Percentiles rank a stretch among this genome's conserved stretches.
Evolutionary conservation across 208 protist genomes (phyloP).

Genomic region (Leishmania gerbilli): DNA sequence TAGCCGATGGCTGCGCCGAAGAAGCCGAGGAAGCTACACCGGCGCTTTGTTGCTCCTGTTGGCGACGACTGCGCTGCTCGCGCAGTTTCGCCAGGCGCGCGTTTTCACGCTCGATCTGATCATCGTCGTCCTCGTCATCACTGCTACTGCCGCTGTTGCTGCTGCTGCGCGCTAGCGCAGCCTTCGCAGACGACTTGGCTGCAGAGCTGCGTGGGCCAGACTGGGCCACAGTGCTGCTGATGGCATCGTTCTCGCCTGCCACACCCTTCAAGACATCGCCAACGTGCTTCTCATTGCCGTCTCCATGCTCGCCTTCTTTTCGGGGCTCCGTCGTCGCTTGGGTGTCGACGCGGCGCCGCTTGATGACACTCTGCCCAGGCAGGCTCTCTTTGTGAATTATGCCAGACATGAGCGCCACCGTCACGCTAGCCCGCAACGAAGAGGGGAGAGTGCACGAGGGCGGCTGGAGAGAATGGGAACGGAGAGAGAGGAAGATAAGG

Average conservation of each 20-base stretch:
- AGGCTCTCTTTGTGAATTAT: conserved; percentile 75
- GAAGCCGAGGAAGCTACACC: background rate
- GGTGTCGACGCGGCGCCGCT: conserved; percentile 50
- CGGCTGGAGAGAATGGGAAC: background rate
- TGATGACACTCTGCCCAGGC: conserved; percentile 53
- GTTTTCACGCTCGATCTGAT: conserved; percentile 53
- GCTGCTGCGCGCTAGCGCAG: background rate
- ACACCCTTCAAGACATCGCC: background rate
- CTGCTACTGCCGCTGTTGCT: conserved; percentile 27
- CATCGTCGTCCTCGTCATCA: conserved; percentile 49
- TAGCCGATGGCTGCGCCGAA: background rate
- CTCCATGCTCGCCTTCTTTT: background rate
- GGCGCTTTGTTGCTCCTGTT: conserved; percentile 11
- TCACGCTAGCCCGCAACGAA: background rate
- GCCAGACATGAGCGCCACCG: conserved; percentile 17
- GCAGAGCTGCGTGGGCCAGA: background rate
- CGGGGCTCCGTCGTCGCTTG: background rate
- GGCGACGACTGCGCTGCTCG: conserved; percentile 27
- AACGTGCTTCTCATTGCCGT: background rate
- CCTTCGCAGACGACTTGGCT: background rate
- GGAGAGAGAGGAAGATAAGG: background rate
- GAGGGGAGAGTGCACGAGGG: background rate
- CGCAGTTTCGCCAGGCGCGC: conserved; percentile 52
- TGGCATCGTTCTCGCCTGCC: background rate
- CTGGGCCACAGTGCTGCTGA: background rate